These are phyloP conservation scores for Coemansia erecta DNA, from an alignment of 192 early-diverging fungal genomes.

Conservation along the genomic window DNA sequence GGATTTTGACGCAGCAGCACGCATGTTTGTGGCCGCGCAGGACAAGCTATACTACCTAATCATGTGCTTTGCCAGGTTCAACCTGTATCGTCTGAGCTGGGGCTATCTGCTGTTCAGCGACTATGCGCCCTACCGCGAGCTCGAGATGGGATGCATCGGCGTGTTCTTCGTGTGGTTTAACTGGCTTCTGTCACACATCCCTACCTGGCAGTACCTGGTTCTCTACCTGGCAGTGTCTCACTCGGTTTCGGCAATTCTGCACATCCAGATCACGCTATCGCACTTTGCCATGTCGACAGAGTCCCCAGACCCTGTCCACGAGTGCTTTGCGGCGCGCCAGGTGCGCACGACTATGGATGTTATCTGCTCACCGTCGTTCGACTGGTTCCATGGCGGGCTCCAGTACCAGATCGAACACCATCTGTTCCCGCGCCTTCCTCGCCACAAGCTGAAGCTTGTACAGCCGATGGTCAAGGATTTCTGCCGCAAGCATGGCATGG, in stretches of 20 bases:
- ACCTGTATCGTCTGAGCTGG: slow-evolving; percentile 79
- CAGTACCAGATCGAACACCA: slow-evolving; percentile 98
- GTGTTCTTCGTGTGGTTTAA: slow-evolving; percentile 82
- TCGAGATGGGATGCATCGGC: slow-evolving; percentile 73
- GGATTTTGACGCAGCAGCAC: slow-evolving; percentile 74
- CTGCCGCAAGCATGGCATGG: slow-evolving; percentile 70
- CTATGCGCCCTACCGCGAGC: slow-evolving; percentile 66
- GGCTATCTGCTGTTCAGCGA: slow-evolving; percentile 61
- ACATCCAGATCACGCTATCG: slow-evolving; percentile 93
- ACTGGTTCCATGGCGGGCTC: slow-evolving; percentile 97
- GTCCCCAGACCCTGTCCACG: slow-evolving; percentile 60
- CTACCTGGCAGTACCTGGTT: slow-evolving; percentile 61
- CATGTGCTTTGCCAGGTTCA: slow-evolving; percentile 89
- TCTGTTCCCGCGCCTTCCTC: slow-evolving; percentile 88
- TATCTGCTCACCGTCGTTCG: slow-evolving; percentile 87
- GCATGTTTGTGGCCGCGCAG: slow-evolving; percentile 76
- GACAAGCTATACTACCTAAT: slow-evolving; percentile 85
- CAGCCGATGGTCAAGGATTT: slow-evolving; percentile 75
- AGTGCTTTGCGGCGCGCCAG: slow-evolving; percentile 83
- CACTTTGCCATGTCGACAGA: slow-evolving; percentile 95
- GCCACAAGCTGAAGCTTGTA: slow-evolving; percentile 77
- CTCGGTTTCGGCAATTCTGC: slow-evolving; percentile 78
- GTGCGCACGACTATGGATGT: slow-evolving; percentile 96
- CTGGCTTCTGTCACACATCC: slow-evolving; percentile 65
- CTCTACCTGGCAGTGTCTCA: slow-evolving; percentile 78